Base-by-base conservation (phyloP, 805 yeast species). In the Pichia cephalocereana region DNA sequence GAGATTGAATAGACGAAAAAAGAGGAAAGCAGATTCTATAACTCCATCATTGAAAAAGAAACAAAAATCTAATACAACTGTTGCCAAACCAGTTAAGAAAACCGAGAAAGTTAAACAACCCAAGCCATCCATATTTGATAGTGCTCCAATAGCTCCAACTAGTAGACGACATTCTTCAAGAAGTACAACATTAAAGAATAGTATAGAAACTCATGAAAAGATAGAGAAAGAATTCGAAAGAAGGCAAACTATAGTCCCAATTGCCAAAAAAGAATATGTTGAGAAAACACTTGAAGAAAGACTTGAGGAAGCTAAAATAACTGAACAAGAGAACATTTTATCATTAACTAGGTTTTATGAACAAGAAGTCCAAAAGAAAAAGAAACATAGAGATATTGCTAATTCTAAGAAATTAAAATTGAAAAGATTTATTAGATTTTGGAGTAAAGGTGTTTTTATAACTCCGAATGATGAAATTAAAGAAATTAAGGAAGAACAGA, bases 301-400 rank as follows among this genome's bases (percentile, higher is more conserved):
- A 39, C 64, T 85, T 41, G 82, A 75, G n/a, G 93, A 88, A 62
- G 98, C 99, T 1, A 70, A 81, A 42, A 84, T 82, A 56, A 93
- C 97, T 0, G 99, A 93, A 65, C 74, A 76, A 60, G 74, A 76
- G 41, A 93, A 93, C 63, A 68, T 80, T 2, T 70, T 78, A 28
- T 84, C 96, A 3, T 69, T 93, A 54, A 80, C 84, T 52, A 72
- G 76, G 57, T 93, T 86, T 60, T 79, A 83, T 57, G 95, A 90
- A 57, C 91, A 86, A 60, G 99, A 93, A 62, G 69, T 83, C 40
- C 82, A 79, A 43, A 82, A 87, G 57, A 88, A 87, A 61, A 82
- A 83, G 62, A 76, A 76, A 46, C 91, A 90, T 59, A 70, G 90
- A 48, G 87, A 83, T 41, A 67, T 85, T 50, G 78, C 86, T 63